phyloP scores from a whole-genome alignment of 805 yeast species.

The Cyberlindnera samutprakarnensis region DNA sequence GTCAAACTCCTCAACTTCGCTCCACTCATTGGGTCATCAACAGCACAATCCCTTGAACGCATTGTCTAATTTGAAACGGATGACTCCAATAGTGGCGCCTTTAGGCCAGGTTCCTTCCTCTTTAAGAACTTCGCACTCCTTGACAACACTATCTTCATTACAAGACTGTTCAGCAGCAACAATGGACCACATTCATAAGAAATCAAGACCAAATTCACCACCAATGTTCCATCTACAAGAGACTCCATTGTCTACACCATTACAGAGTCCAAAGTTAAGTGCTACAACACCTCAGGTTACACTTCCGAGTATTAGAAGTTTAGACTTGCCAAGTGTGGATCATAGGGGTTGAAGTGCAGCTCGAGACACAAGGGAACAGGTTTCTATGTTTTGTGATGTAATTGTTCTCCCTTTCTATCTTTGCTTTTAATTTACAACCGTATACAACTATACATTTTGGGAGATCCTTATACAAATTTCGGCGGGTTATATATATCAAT shows the following conservation, averaged over 20 bases:
- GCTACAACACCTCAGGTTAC: conserved; percentile 11
- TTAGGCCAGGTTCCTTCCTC: conserved; percentile 9
- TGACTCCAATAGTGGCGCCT: conserved; percentile 34
- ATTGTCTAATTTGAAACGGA: conserved; percentile 21
- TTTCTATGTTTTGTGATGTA: too few relatives aligned
- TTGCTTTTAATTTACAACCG: too few relatives aligned
- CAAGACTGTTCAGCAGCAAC: too few relatives aligned
- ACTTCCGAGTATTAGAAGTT: conserved; percentile 21
- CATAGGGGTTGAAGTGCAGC: too few relatives aligned
- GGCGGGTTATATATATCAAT: too few relatives aligned
- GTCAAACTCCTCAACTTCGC: conserved; percentile 21
- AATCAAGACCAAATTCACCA: conserved; percentile 44
- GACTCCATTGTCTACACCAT: conserved; percentile 43
- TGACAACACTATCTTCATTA: conserved; percentile 12
- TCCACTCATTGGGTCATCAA: conserved; percentile 14
- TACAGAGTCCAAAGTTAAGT: conserved; percentile 38
- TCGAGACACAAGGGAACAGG: too few relatives aligned
- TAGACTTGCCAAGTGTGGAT: conserved; percentile 20
- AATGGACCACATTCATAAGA: conserved; percentile 26
- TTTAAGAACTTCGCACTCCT: conserved; percentile 20
- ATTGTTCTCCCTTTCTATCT: too few relatives aligned
- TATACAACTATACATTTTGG: too few relatives aligned
- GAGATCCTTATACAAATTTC: too few relatives aligned
- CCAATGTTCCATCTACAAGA: conserved; percentile 29
- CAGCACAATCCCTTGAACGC: conserved; percentile 14